Conservation (phyloP, 148 eudicot genomes). For the Limonium bicolor region DNA sequence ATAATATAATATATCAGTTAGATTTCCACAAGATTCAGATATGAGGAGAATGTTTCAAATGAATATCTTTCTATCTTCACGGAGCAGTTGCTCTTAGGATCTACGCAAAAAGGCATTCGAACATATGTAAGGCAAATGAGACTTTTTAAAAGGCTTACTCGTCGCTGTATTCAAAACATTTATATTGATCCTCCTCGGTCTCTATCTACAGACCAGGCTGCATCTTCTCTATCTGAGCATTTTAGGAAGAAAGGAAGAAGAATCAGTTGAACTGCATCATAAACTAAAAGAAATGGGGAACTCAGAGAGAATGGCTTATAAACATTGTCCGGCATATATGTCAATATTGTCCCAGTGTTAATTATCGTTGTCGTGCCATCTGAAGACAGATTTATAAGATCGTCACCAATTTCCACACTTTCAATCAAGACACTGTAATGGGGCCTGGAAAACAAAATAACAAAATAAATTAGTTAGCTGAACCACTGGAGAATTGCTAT, state of each 20-base stretch:
- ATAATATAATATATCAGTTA: neutral
- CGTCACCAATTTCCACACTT: conserved; percentile 56
- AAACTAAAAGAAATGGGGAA: neutral
- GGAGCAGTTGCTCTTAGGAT: too few relatives aligned
- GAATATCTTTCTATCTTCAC: too few relatives aligned
- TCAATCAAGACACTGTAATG: conserved; percentile 67
- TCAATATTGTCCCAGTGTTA: conserved; percentile 90
- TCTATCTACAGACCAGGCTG: conserved; percentile 42
- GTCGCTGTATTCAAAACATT: conserved; percentile 50
- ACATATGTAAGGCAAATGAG: neutral
- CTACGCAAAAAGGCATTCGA: too few relatives aligned
- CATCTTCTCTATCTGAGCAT: conserved; percentile 30
- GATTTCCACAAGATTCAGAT: neutral
- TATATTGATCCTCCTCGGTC: conserved; percentile 47
- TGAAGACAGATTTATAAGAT: conserved; percentile 29
- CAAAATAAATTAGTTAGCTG: conserved; percentile 11
- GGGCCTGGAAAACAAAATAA: conserved; percentile 40
- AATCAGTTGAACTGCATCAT: neutral
- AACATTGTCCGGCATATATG: conserved; percentile 60
- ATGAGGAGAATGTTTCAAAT: neutral
- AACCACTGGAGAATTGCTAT: neutral
- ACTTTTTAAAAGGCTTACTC: conserved; percentile 30
- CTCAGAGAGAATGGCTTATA: conserved; percentile 21
- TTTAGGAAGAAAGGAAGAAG: neutral
- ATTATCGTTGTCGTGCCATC: conserved; percentile 35